Base-by-base conservation (phyloP, 2,329 filamentous ascomycete genomes). In the Thelonectria blattea region DNA sequence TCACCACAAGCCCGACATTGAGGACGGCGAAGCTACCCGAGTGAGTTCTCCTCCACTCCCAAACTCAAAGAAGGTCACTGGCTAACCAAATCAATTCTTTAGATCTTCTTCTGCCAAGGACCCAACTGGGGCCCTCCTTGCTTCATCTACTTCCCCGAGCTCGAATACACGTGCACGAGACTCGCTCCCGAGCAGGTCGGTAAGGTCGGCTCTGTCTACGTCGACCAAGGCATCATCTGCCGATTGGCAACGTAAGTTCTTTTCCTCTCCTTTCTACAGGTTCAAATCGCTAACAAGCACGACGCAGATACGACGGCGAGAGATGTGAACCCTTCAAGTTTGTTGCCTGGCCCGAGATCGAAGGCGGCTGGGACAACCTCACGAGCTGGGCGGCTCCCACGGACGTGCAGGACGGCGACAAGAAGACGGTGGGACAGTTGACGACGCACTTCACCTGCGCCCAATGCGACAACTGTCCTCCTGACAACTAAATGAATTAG, bases 371-470 rank as follows among this genome's bases (percentile, higher is more conserved):
- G 58, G 34, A 56, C 14, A 64, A 68, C 6, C 63, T 68, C 7
- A 61, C 70, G n/a, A 64, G 65, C 12, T 61, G 62, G 27, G 42
- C 54, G 8, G 22, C 46, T 1, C 66, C 66, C 10, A 56, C 15
- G 22, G 14, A n/a, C 8, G 20, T 47, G 2, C 22, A 47, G 15
- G n/a, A 14, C 14, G 20, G 11, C 20, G 20, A 17, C 10, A n/a
- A 27, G 20, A 47, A 3, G 30, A 56, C 54, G 3, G 24, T 56
- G 12, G 39, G 69, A 60, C 5, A 39, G 47, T 37, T 54, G 32
- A 65, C 62, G n/a, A 71, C 69, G n/a, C 65, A 71, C 34, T 71
- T 71, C 46, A 71, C 66, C 1, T 71, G 69, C 45, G 56, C 69
- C 8, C 43, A 58, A 45, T 71, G 69, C 32, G 68, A 65, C 8